A percentile compares a stretch with the other conserved stretches of the same genome.
These are phyloP conservation scores for Luvunga scandens DNA, from an alignment of 345 rosid genomes.

Conservation along the genomic window DNA sequence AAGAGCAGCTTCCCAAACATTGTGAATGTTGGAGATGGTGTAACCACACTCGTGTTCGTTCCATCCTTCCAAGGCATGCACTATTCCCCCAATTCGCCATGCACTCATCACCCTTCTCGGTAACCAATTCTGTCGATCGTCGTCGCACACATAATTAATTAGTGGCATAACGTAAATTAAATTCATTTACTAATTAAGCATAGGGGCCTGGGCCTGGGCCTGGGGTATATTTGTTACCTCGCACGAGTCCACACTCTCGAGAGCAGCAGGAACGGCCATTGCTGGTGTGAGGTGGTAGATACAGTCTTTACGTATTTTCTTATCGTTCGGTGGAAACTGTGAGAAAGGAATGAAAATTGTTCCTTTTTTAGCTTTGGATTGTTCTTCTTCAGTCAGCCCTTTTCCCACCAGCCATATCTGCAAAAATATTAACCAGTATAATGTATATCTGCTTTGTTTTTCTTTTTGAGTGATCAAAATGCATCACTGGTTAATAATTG, in stretches of 20 bases:
- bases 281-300: conserved; percentile 60
- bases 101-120: conserved; percentile 82
- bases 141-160: no score
- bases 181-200: no score
- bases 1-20: conserved; percentile 61
- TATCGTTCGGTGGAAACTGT: conserved; percentile 43
- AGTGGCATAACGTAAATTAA: no score
- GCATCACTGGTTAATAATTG: no score
- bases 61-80: conserved; percentile 67
- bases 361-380: conserved; percentile 49
- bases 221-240: conserved; percentile 37
- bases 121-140: conserved; percentile 54
- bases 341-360: conserved; percentile 66
- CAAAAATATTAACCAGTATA: neutral
- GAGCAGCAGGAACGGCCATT: conserved; percentile 44
- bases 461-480: neutral
- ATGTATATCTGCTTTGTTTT: neutral
- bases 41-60: conserved; percentile 60
- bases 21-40: conserved; percentile 27
- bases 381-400: conserved; percentile 45
- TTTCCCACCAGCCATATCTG: conserved; percentile 71
- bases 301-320: conserved; percentile 45
- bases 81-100: conserved; percentile 60
- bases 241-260: conserved; percentile 71
- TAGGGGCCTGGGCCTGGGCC: no score